Conservation (phyloP, 1,139 yeast genomes). For the Wickerhamomyces sp. region DNA sequence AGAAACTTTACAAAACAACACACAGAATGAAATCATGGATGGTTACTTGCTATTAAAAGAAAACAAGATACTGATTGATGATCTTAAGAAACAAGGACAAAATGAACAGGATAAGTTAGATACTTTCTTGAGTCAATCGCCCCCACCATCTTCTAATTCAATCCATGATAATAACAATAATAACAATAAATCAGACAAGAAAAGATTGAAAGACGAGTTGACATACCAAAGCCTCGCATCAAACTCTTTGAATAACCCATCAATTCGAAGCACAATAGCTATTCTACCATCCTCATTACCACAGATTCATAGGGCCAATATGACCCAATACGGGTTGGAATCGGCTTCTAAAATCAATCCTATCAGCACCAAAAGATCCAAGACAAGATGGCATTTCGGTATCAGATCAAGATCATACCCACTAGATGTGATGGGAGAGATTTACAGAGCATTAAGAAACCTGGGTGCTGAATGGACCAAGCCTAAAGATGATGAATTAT, state of each 20-base stretch:
- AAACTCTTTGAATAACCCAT: constrained; percentile 26
- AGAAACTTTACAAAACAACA: constrained; percentile 58
- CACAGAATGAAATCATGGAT: constrained; percentile 77
- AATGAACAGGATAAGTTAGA: constrained; percentile 46
- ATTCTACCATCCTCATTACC: constrained; percentile 92
- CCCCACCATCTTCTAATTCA: constrained; percentile 35
- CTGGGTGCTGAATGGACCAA: constrained; percentile 97
- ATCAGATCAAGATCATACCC: constrained; percentile 95
- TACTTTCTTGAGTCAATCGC: constrained; percentile 46
- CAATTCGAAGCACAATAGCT: constrained; percentile 62
- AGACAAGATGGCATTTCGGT: constrained; percentile 98
- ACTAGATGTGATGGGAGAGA: constrained; percentile 97
- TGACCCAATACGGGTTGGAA: constrained; percentile 55
- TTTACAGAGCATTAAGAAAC: constrained; percentile 87
- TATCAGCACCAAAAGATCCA: constrained; percentile 75
- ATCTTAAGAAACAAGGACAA: constrained; percentile 46
- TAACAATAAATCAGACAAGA: constrained; percentile 10
- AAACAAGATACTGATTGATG: constrained; percentile 66
- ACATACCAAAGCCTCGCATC: constrained; percentile 27
- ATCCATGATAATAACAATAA: constrained; percentile 6
- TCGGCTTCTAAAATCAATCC: constrained; percentile 62
- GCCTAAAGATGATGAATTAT: constrained; percentile 87
- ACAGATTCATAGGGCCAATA: constrained; percentile 88
- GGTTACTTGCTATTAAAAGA: constrained; percentile 88
- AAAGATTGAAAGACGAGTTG: constrained; percentile 18